Evolutionary conservation across 768 basidiomycete genomes (phyloP), one percentile per base, ranked within the genome.

Genomic region (Crassisporium funariophilum): DNA sequence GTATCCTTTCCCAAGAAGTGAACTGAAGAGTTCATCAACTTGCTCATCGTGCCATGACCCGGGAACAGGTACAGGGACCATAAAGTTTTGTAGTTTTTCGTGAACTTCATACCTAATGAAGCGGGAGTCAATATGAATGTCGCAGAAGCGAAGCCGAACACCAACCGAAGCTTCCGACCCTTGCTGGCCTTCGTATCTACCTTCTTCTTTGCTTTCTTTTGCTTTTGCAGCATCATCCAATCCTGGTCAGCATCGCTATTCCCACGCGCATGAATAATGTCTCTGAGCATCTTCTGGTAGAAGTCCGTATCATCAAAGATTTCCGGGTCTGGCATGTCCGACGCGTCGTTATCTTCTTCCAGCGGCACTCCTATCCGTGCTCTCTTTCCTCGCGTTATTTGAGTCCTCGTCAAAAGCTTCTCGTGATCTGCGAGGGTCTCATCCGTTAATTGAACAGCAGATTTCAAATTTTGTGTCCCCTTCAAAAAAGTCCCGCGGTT

Each of bases 171-270:
- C 66, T 94, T 95, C 47, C 95, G 76, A 4, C 97, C 97, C 70
- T 98, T 98, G 69, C 88, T 93, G 7, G 93, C 95, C 56, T 87
- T 92, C 0, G 93, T 91, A 63, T 99, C 95, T n/a, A 95, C 91
- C 61, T 84, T 89, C 65, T 87, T 88, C 71, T 86, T 86, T 17
- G 80, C 77, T 65, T 83, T 89, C 61, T 80, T 84, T 57, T 82
- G 81, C 48, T 78, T 83, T 60, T 89, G 84, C 35, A 73, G 53
- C 6, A 71, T 61, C 66, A 83, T 73, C 88, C 88, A 88, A 57
- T 84, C 82, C 27, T 78, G 76, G 33, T 63, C 69, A 33, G 66
- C 67, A 19, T 62, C 66, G 5, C 69, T 72, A 47, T 71, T 67
- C 22, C 74, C 74, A 22, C 72, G 73, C 10, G 86, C 67, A 53